Evolutionary conservation across 768 basidiomycete species (phyloP).

Genomic region (Rossbeevera mucosa): DNA sequence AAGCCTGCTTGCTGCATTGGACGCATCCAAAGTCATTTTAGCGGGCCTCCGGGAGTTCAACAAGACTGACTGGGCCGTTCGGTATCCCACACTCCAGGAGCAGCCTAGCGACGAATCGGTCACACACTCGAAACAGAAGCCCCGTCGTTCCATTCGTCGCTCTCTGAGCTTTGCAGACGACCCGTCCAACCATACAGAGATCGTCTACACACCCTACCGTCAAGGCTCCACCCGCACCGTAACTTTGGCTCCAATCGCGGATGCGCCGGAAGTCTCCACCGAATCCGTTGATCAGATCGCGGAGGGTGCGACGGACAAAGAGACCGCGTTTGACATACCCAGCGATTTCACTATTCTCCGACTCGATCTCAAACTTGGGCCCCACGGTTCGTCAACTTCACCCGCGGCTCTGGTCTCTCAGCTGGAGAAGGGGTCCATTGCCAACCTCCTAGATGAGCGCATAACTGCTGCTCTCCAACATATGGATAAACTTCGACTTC

Average conservation of each 20-base stretch:
- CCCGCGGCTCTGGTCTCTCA: constrained; percentile 78
- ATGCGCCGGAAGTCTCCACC: constrained; percentile 36
- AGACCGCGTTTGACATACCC: constrained; percentile 38
- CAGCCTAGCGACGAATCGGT: constrained; percentile 31
- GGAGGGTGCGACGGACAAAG: constrained; percentile 27
- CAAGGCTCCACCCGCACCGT: constrained; percentile 52
- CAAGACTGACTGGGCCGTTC: constrained; percentile 79
- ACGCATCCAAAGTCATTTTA: constrained; percentile 64
- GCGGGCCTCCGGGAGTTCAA: constrained; percentile 74
- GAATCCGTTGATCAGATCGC: constrained; percentile 13
- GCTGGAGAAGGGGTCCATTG: constrained; percentile 89
- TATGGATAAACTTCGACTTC: constrained; percentile 77
- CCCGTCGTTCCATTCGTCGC: constrained; percentile 49
- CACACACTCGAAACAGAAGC: constrained; percentile 24
- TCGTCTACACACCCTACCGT: constrained; percentile 51
- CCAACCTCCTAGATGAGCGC: constrained; percentile 85
- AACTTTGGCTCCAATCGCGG: constrained; percentile 51
- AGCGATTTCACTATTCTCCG: constrained; percentile 84
- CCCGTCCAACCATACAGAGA: constrained; percentile 60
- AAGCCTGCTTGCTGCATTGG: constrained; percentile 66
- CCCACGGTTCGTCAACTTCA: constrained; percentile 56
- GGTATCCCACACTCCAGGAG: constrained; percentile 75
- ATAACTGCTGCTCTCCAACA: constrained; percentile 70
- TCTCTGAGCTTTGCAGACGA: constrained; percentile 86
- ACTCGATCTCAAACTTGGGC: constrained; percentile 88